Base-by-base conservation (phyloP, 768 basidiomycete species). In the Holtermanniella nyarrowii region DNA sequence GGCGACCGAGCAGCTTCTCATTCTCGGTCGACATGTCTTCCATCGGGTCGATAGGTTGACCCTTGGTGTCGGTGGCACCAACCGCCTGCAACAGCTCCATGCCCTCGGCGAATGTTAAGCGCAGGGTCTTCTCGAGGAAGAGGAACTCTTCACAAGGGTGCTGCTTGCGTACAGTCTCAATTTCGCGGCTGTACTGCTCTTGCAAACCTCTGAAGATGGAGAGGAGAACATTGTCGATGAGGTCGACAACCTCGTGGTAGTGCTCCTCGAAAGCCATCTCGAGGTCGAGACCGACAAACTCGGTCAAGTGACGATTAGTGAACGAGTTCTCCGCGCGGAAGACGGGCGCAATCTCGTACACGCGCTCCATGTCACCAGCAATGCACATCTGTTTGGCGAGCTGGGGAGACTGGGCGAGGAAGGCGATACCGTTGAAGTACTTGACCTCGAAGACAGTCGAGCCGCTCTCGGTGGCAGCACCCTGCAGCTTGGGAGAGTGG, bases 321-420 rank as follows among this genome's bases (percentile, higher is more conserved):
- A 91, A 88, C 44, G 93, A 85, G 72, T 97, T 82, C 73, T 97
- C 95, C 14, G 95, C 95, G 56, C 95, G 88, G 77, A 97, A 97
- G 50, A 97, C 93, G 41, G 76, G 76, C 0, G 83, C 95, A 55
- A 99, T 89, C 74, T 99, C 95, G 74, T 91, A 99, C 5, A 99
- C 95, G 26, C 89, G 81, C 72, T 97, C 95, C 68, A 97, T 90
- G 74, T 97, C 95, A 49, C 88, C 90, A 26, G 95, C 89, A 62
- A 99, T 97, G 54, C 86, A 87, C 95, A 99, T 99, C 74, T 99
- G 95, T 73, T 99, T 99, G 46, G 90, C 88, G 14, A 97, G 77
- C 68, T 99, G 95, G 39, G 95, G 95, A 37, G 87, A 90, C 72
- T 99, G 95, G 18, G 95, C 95, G 39, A 99, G 79, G 76, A 78